Conservation (phyloP, 2,329 filamentous ascomycete genomes). For the Penicillium glabrum region DNA sequence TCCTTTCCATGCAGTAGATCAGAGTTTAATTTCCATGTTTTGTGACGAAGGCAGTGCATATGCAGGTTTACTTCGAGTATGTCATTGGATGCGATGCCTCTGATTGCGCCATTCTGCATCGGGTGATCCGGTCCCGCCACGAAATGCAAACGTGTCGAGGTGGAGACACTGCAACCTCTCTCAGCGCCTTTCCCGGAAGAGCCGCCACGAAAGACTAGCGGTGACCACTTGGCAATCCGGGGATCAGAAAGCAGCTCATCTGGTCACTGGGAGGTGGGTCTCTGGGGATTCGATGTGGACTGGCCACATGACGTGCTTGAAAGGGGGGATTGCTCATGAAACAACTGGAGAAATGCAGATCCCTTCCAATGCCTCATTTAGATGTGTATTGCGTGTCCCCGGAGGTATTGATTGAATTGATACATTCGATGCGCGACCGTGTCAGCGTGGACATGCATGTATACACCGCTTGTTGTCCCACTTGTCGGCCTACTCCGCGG, state of each 20-base stretch:
- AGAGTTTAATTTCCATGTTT: too few species aligned
- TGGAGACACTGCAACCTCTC: conserved; percentile 1
- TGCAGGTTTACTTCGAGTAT: too few species aligned
- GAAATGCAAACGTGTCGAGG: conserved; percentile 8
- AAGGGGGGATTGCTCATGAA: conserved; percentile 23
- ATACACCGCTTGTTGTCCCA: conserved; percentile 6
- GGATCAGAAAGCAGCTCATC: neutral
- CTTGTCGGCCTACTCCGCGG: neutral
- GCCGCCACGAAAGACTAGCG: conserved; percentile 17
- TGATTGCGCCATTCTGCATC: conserved; percentile 15
- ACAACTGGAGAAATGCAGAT: neutral
- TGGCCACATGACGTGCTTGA: conserved; percentile 21
- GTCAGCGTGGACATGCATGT: neutral
- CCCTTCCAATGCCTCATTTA: neutral
- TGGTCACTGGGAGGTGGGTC: too few species aligned
- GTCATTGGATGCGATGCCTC: neutral
- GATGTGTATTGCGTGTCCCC: too few species aligned
- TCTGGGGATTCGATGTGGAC: neutral
- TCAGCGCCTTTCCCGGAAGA: neutral
- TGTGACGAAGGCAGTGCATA: too few species aligned
- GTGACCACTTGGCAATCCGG: conserved; percentile 19
- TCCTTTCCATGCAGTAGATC: too few species aligned
- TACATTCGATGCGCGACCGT: neutral
- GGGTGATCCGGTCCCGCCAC: conserved; percentile 18
- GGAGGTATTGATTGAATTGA: neutral